Evolutionary conservation across 495 filamentous ascomycete genomes (phyloP), one percentile per base, ranked within the genome.

Genomic region (Hypoxylon cercidicola): DNA sequence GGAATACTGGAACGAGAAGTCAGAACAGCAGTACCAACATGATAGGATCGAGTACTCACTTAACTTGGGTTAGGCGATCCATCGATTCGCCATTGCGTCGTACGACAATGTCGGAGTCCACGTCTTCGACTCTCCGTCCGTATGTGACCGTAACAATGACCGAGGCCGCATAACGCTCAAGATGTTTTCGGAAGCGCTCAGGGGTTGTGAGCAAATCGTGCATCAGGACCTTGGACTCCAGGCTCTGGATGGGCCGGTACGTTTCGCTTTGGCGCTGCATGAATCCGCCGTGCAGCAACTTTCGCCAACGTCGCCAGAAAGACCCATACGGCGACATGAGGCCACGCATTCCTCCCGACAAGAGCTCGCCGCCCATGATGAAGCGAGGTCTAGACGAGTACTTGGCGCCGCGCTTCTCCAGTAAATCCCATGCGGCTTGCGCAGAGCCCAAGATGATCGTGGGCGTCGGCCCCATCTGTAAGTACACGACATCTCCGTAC

Each of bases 391-490:
- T 71, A 10, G 81, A 84, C 6, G 77, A 79, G 61, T 83, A 85
- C 30, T 82, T 83, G 20, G 72, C 71, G 3, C 82, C 83, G 43
- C 80, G 75, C 58, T 82, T 83, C 60, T 86, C 83, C 18, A 86
- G 71, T 4, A 80, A 62, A 18, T 81, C 79, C 48, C 77, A 82
- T n/a, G 86, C 86, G 13, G 87, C 79, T 12, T 85, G 78, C 0
- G 86, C 85, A 19, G 88, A 87, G 1, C 84, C 87, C 28, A 90
- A 78, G 46, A 89, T 78, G 51, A 90, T 82, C 23, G 87, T 89
- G 1, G 86, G 85, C 16, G 81, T 79, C 4, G 85, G 80, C 0
- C 88, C 88, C 51, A 87, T 79, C 81, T 87, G 87, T 8, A 90
- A 77, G 4, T 87, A 88, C 59, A 86, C 84, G 3, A 88, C 85